Percentiles rank a stretch among this genome's conserved stretches.
Conservation (phyloP, 257 asterid species). For the Gentiana dahurica region DNA sequence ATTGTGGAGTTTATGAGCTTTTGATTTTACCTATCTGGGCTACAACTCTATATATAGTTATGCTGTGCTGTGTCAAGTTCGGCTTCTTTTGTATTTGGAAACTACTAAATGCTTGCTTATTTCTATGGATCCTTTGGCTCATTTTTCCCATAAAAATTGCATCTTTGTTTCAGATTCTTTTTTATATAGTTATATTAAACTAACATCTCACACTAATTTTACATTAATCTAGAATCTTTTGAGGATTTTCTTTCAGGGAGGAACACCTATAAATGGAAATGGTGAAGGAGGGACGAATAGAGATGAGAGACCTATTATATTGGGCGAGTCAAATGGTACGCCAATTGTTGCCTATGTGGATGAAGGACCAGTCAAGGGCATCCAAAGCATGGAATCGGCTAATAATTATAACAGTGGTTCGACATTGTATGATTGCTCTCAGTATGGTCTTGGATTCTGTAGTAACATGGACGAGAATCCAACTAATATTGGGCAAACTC, state of each 20-base stretch:
- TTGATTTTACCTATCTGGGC: not conserved
- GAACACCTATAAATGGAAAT: conserved; percentile 10
- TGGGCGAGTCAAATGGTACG: conserved; percentile 44
- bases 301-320: conserved; percentile 22
- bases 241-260: conserved; percentile 34
- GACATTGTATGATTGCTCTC: conserved; percentile 52
- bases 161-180: too few species aligned
- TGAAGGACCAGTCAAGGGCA: conserved; percentile 34
- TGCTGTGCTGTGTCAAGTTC: too few species aligned
- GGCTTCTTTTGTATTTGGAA: not conserved
- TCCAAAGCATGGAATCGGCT: conserved; percentile 29
- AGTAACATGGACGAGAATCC: conserved; percentile 34
- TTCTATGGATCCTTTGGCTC: not conserved
- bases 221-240: conserved; percentile 14
- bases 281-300: conserved; percentile 23
- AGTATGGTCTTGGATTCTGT: conserved; percentile 64
- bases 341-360: conserved; percentile 48
- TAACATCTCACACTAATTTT: conserved; percentile 11
- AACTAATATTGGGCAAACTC: conserved; percentile 31
- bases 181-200: too few species aligned
- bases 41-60: too few species aligned
- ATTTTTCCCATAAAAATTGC: not conserved
- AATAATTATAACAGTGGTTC: conserved; percentile 55
- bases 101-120: not conserved
- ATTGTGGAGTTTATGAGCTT: not conserved